A percentile compares a stretch with the other conserved stretches of the same genome.
Evolutionary conservation across 192 early-diverging fungal species (phyloP).

Genomic region (Lunasporangiospora selenospora): DNA sequence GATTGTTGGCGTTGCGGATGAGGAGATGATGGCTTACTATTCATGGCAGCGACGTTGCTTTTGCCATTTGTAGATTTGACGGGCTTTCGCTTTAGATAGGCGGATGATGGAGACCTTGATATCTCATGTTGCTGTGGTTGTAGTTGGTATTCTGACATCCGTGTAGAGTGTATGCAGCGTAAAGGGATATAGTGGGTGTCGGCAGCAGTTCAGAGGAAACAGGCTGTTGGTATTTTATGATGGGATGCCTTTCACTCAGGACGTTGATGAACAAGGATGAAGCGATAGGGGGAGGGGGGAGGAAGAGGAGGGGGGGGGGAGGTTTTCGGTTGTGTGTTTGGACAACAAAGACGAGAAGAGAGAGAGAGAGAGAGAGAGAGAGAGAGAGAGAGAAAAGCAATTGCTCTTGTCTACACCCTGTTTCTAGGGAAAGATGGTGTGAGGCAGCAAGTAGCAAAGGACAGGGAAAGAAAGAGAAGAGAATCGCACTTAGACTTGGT

Average conservation of each 20-base stretch:
- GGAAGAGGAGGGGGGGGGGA: not conserved
- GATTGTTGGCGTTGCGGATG: not conserved
- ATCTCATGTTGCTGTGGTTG: slow-evolving; percentile 4
- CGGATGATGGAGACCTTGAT: not conserved
- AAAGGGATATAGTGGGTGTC: not conserved
- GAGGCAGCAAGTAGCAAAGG: not conserved
- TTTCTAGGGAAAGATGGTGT: no score
- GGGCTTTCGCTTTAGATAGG: slow-evolving; percentile 20
- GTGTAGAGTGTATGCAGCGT: not conserved
- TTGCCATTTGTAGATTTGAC: slow-evolving; percentile 21
- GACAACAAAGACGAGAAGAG: not conserved
- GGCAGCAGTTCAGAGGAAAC: no score
- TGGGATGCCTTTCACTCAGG: no score
- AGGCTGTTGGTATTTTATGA: no score
- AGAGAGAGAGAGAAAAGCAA: not conserved
- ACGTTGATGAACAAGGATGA: no score
- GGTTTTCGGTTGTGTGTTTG: not conserved
- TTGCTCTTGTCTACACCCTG: no score
- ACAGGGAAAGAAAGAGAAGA: not conserved
- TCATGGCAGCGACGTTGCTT: not conserved
- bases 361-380: not conserved
- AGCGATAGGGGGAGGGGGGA: not conserved
- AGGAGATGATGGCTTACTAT: not conserved
- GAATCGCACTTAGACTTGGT: not conserved
- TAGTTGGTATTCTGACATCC: no score